phyloP scores from a whole-genome alignment of 495 filamentous ascomycete species.

The Penicillium pulvis region DNA sequence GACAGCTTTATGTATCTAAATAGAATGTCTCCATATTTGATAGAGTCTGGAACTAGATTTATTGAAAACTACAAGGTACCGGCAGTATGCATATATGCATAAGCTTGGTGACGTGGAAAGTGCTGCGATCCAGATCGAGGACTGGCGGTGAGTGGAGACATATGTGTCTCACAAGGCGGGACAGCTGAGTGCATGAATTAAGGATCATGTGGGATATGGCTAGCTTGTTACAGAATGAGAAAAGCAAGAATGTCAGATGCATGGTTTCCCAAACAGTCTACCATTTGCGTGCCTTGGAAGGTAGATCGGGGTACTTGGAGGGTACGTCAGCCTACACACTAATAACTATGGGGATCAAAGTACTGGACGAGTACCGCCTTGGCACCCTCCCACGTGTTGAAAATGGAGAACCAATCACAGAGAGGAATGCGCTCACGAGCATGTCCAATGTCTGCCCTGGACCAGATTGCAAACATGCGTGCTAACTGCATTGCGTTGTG shows the following conservation, averaged over 20 bases:
- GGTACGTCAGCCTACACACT: not conserved
- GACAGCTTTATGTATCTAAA: not conserved
- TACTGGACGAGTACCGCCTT: not conserved
- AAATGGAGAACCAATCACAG: slow-evolving; percentile 10
- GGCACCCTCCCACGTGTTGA: not conserved
- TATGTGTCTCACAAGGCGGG: not conserved
- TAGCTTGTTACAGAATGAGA: not conserved
- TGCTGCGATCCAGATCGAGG: not conserved
- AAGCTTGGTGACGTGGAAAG: not conserved
- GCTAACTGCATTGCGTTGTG: not conserved
- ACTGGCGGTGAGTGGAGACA: not conserved
- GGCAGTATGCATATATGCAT: too few species aligned
- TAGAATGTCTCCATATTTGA: not conserved
- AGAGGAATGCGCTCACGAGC: slow-evolving; percentile 9
- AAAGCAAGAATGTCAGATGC: not conserved
- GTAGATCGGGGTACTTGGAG: not conserved
- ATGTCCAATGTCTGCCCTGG: not conserved
- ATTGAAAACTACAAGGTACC: not conserved
- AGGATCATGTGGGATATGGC: not conserved
- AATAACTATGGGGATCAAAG: not conserved
- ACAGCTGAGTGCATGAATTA: not conserved
- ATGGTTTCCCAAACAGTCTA: not conserved
- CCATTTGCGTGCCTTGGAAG: too few species aligned
- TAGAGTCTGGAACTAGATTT: not conserved
- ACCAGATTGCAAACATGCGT: not conserved